A percentile compares a stretch with the other conserved stretches of the same genome.
Conservation (phyloP, 768 basidiomycete genomes). For the Hemileccinum rubropunctum region DNA sequence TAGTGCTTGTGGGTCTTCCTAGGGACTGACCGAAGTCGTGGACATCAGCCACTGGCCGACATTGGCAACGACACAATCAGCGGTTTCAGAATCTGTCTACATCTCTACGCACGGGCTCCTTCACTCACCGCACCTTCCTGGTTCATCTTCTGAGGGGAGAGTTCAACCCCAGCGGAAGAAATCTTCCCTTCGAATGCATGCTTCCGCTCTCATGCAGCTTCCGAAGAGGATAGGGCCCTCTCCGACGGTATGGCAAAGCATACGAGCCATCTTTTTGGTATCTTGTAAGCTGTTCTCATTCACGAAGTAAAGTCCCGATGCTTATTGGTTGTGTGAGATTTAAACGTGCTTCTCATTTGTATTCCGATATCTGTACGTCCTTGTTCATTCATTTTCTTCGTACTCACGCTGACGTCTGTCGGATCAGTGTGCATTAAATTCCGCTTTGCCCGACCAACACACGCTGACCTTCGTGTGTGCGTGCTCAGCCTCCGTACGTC, state of each 20-base stretch:
- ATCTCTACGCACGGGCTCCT: not conserved
- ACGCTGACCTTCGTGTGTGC: slow-evolving; percentile 73
- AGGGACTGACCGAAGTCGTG: no score
- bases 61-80: no score
- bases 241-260: slow-evolving; percentile 45
- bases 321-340: slow-evolving; percentile 40
- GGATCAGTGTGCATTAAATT: slow-evolving; percentile 72
- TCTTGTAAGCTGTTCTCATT: slow-evolving; percentile 46
- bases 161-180: slow-evolving; percentile 3
- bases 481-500: slow-evolving; percentile 24
- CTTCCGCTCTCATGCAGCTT: slow-evolving; percentile 37
- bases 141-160: slow-evolving; percentile 10
- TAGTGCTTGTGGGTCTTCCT: no score
- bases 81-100: not conserved
- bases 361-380: slow-evolving; percentile 64
- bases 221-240: slow-evolving; percentile 36
- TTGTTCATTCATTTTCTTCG: not conserved
- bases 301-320: not conserved
- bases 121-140: not conserved
- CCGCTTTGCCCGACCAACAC: slow-evolving; percentile 47
- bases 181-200: slow-evolving; percentile 11
- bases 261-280: slow-evolving; percentile 50
- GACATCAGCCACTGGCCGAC: no score
- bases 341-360: slow-evolving; percentile 68
- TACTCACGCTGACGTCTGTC: not conserved